Evolutionary conservation across 306 rosid genomes (phyloP).

Genomic region (Prinsepia uniflora): DNA sequence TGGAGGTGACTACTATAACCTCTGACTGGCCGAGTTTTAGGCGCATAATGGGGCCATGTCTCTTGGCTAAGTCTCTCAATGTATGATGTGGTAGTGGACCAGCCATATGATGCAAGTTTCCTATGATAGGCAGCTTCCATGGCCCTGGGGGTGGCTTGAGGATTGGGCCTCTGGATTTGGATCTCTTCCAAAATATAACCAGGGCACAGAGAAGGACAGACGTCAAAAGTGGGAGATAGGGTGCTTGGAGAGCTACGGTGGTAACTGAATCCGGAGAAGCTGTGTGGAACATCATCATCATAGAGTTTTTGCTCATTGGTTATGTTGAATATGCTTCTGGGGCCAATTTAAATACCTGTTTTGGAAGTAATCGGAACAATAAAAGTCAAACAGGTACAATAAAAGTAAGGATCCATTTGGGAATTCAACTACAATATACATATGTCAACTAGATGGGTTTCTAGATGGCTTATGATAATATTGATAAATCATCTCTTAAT

Average conservation of each 20-base stretch:
- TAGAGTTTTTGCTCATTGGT: too few relatives aligned
- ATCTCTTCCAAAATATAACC: background rate
- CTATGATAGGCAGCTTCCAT: constrained; percentile 18
- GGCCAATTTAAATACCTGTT: too few relatives aligned
- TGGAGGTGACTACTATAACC: background rate
- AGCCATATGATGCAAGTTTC: constrained; percentile 21
- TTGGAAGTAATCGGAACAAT: too few relatives aligned
- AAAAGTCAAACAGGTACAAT: too few relatives aligned
- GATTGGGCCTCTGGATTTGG: too few relatives aligned
- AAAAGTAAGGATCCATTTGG: too few relatives aligned
- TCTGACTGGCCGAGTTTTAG: background rate
- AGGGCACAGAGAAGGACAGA: background rate
- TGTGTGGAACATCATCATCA: too few relatives aligned
- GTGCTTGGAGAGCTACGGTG: background rate
- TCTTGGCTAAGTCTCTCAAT: constrained; percentile 2
- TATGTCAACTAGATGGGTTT: too few relatives aligned
- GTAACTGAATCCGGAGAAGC: background rate
- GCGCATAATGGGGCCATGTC: constrained; percentile 2
- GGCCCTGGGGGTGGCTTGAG: constrained; percentile 17
- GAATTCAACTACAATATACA: too few relatives aligned
- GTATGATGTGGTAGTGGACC: constrained; percentile 5
- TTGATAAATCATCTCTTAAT: too few relatives aligned
- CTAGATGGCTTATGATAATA: too few relatives aligned
- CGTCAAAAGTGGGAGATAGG: background rate
- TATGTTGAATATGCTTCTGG: too few relatives aligned